phyloP scores from a whole-genome alignment of 106 monocot species.

The Iris macrosiphon region DNA sequence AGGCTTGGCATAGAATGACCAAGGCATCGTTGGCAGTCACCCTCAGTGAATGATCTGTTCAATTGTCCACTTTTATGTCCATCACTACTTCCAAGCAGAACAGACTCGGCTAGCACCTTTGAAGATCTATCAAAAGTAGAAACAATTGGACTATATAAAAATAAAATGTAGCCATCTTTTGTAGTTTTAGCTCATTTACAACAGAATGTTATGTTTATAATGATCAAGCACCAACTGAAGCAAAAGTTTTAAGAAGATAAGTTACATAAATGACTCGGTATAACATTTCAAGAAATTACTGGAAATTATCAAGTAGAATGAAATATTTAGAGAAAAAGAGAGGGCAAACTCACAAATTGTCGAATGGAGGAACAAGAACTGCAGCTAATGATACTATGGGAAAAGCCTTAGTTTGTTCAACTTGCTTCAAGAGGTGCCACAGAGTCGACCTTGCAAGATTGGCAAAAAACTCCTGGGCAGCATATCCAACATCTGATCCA shows the following conservation, averaged over 20 bases:
- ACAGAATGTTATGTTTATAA: background rate
- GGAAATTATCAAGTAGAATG: background rate
- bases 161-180: background rate
- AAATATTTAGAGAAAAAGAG: background rate
- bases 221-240: background rate
- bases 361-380: conserved; percentile 63
- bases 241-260: background rate
- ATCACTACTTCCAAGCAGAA: conserved; percentile 26
- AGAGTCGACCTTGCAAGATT: conserved; percentile 46
- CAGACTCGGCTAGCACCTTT: conserved; percentile 40
- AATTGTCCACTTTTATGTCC: conserved; percentile 16
- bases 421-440: conserved; percentile 40
- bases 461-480: conserved; percentile 28
- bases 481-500: conserved; percentile 22
- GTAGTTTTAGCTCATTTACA: background rate
- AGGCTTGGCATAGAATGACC: conserved; percentile 29
- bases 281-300: background rate
- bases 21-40: conserved; percentile 27
- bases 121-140: conserved; percentile 32
- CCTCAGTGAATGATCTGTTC: conserved; percentile 8
- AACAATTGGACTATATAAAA: conserved; percentile 3
- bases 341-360: conserved; percentile 50
- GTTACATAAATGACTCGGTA: background rate
- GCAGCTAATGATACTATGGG: conserved; percentile 59
- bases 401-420: conserved; percentile 33